A percentile compares a stretch with the other conserved stretches of the same genome.
Conservation (phyloP, 73 alveolate genomes). For the Tetrahymena elliotti region DNA sequence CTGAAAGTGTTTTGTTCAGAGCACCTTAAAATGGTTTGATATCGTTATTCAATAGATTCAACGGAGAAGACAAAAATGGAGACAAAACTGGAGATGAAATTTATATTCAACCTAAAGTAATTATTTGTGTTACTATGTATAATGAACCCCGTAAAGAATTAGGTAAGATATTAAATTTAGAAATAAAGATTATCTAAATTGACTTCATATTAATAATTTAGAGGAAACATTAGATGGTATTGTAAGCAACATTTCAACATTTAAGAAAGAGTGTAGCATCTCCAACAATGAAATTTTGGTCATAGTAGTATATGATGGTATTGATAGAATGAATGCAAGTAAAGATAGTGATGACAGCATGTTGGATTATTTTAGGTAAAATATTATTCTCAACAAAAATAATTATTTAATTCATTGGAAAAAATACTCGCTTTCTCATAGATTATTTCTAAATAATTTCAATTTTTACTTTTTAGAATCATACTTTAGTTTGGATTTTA, state of each 20-base stretch:
- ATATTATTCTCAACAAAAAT: too few species aligned
- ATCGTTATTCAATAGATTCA: neutral
- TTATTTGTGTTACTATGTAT: neutral
- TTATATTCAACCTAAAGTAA: neutral
- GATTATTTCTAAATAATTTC: too few species aligned
- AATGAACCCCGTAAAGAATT: neutral
- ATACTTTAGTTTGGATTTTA: neutral
- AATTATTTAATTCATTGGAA: too few species aligned
- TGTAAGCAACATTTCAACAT: neutral
- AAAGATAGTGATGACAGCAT: neutral
- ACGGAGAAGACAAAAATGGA: too few species aligned
- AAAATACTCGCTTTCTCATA: too few species aligned
- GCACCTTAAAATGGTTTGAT: neutral
- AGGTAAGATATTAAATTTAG: neutral
- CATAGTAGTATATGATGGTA: neutral
- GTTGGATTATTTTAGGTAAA: neutral
- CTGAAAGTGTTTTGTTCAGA: neutral
- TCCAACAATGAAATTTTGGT: neutral
- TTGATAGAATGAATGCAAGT: neutral
- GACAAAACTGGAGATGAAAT: too few species aligned
- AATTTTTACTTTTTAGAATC: neutral
- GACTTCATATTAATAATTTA: neutral
- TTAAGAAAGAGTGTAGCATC: neutral
- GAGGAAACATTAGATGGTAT: neutral
- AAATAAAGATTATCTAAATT: neutral